Evolutionary conservation across 192 early-diverging fungal genomes (phyloP), one percentile per base, ranked within the genome.

Genomic region (Coemansia sp.): DNA sequence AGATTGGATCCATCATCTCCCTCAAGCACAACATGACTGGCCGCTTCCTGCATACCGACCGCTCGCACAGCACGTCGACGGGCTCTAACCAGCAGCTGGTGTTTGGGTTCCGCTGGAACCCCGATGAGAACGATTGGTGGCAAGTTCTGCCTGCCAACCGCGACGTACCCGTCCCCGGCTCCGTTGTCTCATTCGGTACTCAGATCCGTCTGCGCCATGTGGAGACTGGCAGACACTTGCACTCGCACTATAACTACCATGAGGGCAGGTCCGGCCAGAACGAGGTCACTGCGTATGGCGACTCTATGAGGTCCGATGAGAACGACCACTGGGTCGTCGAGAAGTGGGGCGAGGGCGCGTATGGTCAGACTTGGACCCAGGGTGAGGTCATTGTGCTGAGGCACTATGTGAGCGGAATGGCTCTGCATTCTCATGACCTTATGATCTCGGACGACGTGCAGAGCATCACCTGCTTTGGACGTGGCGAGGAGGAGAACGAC

Each of bases 301-400:
- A 87, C 62, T 75, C 84, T 50, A 32, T 62, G 25, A 39, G 41
- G n/a, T 84, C 74, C 14, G 87, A 88, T 48, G 70, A 82, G 64
- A 88, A 88, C 68, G 87, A 88, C 64, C 75, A 87, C 36, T 88
- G 87, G 87, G 58, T 79, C 8, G 69, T 88, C 23, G 82, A 86
- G 60, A 76, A 75, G 69, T 86, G 78, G 72, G 77, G 76, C 10
- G 73, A 79, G 27, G 85, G 74, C 44, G 72, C 59, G 12, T 80
- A 77, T 14, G 81, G 79, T 42, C 62, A 78, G 64, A 81, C 77
- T 29, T 88, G 87, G 87, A 72, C 64, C 51, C 70, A 75, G 50
- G 64, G 53, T 32, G 80, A 87, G 41, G 60, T 70, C 11, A 68
- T 87, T 53, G 70, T 83, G 8, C 73, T 88, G 21, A 66, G 80